These are phyloP conservation scores for Tolypocladium album DNA, from an alignment of 2,329 filamentous ascomycete species.

Conservation along the genomic window DNA sequence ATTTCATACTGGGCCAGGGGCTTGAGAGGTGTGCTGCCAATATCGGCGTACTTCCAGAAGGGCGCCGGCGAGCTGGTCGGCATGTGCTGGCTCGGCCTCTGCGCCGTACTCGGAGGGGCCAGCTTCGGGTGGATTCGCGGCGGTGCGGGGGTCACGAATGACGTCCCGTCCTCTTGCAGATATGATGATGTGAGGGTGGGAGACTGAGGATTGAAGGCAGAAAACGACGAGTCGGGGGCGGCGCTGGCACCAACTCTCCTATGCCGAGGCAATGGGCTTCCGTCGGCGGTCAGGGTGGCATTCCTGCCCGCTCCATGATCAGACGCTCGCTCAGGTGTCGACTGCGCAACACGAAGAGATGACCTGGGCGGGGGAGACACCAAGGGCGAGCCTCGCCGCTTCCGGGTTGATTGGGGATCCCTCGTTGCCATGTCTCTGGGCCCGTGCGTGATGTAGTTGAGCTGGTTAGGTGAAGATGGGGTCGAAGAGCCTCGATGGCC, in stretches of 20 bases:
- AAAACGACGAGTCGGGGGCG: conserved; percentile 29
- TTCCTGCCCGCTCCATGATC: conserved; percentile 25
- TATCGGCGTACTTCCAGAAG: conserved; percentile 80
- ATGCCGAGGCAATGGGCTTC: conserved; percentile 50
- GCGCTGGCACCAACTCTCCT: conserved; percentile 27
- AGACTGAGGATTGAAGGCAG: conserved; percentile 44
- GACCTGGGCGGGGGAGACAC: conserved; percentile 45
- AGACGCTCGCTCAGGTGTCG: conserved; percentile 45
- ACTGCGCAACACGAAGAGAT: conserved; percentile 37
- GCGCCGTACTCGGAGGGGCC: conserved; percentile 69
- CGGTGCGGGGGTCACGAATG: conserved; percentile 63
- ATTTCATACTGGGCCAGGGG: conserved; percentile 38
- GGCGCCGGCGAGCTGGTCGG: conserved; percentile 76
- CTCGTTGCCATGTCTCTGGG: conserved; percentile 42
- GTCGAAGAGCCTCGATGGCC: conserved; percentile 58
- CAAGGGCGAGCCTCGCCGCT: conserved; percentile 43
- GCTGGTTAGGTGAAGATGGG: conserved; percentile 54
- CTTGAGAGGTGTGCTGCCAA: conserved; percentile 60
- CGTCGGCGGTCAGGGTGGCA: conserved; percentile 37
- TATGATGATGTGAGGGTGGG: conserved; percentile 53
- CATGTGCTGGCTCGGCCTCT: conserved; percentile 76
- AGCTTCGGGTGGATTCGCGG: conserved; percentile 63
- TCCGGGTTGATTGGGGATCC: conserved; percentile 42
- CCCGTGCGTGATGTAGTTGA: conserved; percentile 50
- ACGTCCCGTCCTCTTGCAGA: conserved; percentile 46